Percentiles rank a stretch among this genome's conserved stretches.
phyloP scores from a whole-genome alignment of 2,329 filamentous ascomycete species.

The Acrodontium crateriforme region DNA sequence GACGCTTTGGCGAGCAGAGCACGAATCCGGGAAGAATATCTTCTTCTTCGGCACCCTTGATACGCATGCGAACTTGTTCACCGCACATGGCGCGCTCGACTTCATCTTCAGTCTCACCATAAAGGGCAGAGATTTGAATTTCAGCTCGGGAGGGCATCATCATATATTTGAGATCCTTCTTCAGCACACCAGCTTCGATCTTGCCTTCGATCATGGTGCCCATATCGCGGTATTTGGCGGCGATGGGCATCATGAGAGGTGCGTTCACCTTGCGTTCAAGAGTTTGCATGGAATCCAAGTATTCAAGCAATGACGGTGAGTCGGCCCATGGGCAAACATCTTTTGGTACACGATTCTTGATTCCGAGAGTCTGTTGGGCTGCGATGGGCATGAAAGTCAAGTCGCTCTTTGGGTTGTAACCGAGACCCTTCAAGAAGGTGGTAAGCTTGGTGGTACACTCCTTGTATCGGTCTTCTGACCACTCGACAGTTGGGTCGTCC shows the following conservation, averaged over 20 bases:
- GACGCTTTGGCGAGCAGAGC: conserved; percentile 82
- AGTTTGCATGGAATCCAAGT: conserved; percentile 83
- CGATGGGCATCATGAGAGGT: conserved; percentile 98
- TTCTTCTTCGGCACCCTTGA: conserved; percentile 94
- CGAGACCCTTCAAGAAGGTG: conserved; percentile 78
- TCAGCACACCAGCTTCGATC: conserved; percentile 85
- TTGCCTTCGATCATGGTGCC: conserved; percentile 97
- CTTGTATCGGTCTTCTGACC: conserved; percentile 83
- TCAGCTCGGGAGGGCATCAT: conserved; percentile 93
- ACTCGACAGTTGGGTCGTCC: conserved; percentile 93
- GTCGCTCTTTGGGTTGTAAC: conserved; percentile 89
- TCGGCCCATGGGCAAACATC: conserved; percentile 70
- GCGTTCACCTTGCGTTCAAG: conserved; percentile 93
- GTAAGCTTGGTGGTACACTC: conserved; percentile 85
- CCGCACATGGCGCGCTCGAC: conserved; percentile 69
- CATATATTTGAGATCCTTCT: conserved; percentile 71
- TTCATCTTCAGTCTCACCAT: conserved; percentile 94
- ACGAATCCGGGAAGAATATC: conserved; percentile 93
- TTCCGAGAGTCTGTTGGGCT: conserved; percentile 70
- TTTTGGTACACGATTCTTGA: conserved; percentile 76
- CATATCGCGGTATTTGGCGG: conserved; percentile 92
- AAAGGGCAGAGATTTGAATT: conserved; percentile 70
- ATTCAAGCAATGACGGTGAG: conserved; percentile 84
- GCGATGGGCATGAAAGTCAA: conserved; percentile 94
- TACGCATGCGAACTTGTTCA: conserved; percentile 83